A percentile compares a stretch with the other conserved stretches of the same genome.
Conservation (phyloP, 2,329 filamentous ascomycete genomes). For the Madurella mycetomatis region DNA sequence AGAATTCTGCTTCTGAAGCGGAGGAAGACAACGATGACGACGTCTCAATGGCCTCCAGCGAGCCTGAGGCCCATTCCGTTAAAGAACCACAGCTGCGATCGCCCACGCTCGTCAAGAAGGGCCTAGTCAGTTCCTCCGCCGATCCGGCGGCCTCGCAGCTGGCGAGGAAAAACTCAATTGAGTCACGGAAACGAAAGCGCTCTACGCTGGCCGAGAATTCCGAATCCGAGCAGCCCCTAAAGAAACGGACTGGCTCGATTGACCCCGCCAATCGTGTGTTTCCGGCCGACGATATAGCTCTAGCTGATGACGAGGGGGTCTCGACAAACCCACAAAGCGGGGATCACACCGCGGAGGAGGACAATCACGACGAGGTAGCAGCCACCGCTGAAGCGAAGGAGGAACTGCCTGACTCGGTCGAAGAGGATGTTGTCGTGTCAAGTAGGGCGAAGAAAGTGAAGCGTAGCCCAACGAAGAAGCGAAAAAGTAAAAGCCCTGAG, state of each 20-base stretch:
- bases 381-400: constrained; percentile 39
- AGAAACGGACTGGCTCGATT: constrained; percentile 52
- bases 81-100: constrained; percentile 28
- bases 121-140: constrained; percentile 27
- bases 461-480: constrained; percentile 37
- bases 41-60: constrained; percentile 37
- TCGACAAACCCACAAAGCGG: constrained; percentile 36
- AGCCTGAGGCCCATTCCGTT: constrained; percentile 27
- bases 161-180: constrained; percentile 30
- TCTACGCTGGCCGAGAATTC: constrained; percentile 42
- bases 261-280: constrained; percentile 35
- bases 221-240: constrained; percentile 44
- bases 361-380: constrained; percentile 41
- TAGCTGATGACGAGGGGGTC: constrained; percentile 36
- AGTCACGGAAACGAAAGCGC: constrained; percentile 49
- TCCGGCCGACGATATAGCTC: constrained; percentile 30
- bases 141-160: constrained; percentile 29
- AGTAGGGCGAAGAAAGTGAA: constrained; percentile 38
- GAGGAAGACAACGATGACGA: constrained; percentile 34
- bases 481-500: constrained; percentile 34
- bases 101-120: constrained; percentile 22
- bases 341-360: constrained; percentile 44
- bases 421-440: constrained; percentile 33
- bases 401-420: constrained; percentile 30
- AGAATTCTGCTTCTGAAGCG: constrained; percentile 37